Conservation (phyloP, 805 yeast species). For the Monosporozyma siamensis region DNA sequence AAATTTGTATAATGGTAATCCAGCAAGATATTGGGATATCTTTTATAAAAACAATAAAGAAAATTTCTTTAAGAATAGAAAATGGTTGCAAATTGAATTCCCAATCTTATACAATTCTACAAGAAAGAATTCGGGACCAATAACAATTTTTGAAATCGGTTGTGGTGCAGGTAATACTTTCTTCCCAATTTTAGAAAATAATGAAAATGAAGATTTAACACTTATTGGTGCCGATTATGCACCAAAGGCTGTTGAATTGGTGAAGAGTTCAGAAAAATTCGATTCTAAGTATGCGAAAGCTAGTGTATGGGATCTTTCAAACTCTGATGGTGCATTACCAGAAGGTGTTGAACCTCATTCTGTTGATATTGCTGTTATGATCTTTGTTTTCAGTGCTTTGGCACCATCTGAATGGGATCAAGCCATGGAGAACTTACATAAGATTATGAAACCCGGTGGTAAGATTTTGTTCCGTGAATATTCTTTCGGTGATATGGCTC, state of each 20-base stretch:
- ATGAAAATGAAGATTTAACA: conserved; percentile 64
- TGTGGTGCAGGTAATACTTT: conserved; percentile 98
- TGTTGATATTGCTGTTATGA: conserved; percentile 88
- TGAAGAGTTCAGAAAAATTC: conserved; percentile 53
- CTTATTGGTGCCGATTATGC: conserved; percentile 87
- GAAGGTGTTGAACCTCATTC: conserved; percentile 74
- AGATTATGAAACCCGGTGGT: conserved; percentile 87
- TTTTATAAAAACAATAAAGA: conserved; percentile 86
- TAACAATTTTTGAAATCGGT: conserved; percentile 80
- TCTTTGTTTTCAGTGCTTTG: conserved; percentile 87
- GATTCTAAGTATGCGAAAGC: conserved; percentile 60
- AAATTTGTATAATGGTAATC: conserved; percentile 65
- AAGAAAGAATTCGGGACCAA: conserved; percentile 57
- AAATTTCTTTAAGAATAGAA: conserved; percentile 92
- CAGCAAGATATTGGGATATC: conserved; percentile 91
- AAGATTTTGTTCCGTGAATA: conserved; percentile 83
- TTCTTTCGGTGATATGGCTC: conserved; percentile 93
- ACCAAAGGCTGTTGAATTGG: conserved; percentile 80
- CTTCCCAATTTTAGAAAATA: conserved; percentile 78
- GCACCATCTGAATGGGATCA: conserved; percentile 84
- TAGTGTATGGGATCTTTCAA: conserved; percentile 92
- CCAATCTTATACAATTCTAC: conserved; percentile 78
- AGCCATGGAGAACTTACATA: conserved; percentile 63
- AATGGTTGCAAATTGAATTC: conserved; percentile 92
- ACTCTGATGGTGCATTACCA: conserved; percentile 63